phyloP scores from a whole-genome alignment of 306 rosid genomes.

The Sindora glabra region DNA sequence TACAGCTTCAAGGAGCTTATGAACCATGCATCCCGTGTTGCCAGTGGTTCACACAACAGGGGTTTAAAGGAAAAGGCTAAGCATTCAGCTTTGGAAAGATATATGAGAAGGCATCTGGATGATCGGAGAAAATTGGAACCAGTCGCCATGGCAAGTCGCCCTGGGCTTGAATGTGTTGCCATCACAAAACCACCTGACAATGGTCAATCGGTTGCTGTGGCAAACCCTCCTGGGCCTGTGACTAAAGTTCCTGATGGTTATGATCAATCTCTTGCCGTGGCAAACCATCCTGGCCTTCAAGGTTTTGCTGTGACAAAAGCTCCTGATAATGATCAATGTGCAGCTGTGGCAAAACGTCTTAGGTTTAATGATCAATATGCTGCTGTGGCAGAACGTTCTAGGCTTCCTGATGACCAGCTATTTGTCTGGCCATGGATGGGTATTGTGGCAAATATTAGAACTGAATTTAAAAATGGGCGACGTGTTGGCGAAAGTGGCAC shows the following conservation, averaged over 20 bases:
- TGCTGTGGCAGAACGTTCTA: background rate
- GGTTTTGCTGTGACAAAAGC: no score
- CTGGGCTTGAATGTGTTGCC: no score
- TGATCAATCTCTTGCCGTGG: background rate
- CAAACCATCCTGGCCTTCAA: background rate
- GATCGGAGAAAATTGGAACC: background rate
- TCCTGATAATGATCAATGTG: no score
- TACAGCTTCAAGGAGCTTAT: constrained; percentile 36
- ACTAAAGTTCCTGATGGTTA: no score
- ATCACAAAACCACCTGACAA: no score
- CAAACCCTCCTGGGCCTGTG: no score
- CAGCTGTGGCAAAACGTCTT: no score
- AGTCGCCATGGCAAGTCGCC: background rate
- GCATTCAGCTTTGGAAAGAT: constrained; percentile 48
- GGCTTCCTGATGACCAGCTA: constrained; percentile 5
- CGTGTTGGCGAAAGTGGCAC: constrained; percentile 51
- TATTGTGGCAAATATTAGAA: constrained; percentile 57
- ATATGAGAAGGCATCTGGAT: constrained; percentile 34
- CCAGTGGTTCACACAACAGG: constrained; percentile 10
- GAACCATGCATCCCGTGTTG: constrained; percentile 37
- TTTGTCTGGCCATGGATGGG: constrained; percentile 76
- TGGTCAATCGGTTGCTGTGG: no score
- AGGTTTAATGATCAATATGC: background rate
- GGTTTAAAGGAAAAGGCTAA: constrained; percentile 34
- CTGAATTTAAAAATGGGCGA: constrained; percentile 35